Percentiles rank a stretch among this genome's conserved stretches.
Conservation (phyloP, 2,329 filamentous ascomycete genomes). For the Falciphora oryzae region DNA sequence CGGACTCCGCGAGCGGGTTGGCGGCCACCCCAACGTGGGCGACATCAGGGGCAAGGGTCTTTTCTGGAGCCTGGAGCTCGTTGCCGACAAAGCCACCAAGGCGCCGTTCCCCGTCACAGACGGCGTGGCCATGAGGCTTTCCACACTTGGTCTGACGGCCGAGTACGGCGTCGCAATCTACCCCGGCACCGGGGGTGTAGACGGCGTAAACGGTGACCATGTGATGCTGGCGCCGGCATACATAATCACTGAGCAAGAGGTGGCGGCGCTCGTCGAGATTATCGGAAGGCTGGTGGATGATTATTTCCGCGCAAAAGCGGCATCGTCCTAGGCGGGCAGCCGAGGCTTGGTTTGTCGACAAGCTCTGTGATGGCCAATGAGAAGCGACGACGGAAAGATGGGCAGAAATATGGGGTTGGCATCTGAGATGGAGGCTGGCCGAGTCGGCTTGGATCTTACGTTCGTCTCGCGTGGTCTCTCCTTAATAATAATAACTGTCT, state of each 20-base stretch:
- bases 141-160: slow-evolving; percentile 25
- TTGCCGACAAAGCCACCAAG: slow-evolving; percentile 28
- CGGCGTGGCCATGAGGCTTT: slow-evolving; percentile 27
- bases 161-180: slow-evolving; percentile 46
- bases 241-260: slow-evolving; percentile 51
- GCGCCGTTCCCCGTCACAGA: slow-evolving; percentile 26
- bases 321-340: not conserved
- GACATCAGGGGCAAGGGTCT: slow-evolving; percentile 37
- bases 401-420: not conserved
- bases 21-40: slow-evolving; percentile 32
- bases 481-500: too few relatives aligned
- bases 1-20: slow-evolving; percentile 24
- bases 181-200: slow-evolving; percentile 55
- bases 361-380: not conserved
- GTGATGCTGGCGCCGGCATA: slow-evolving; percentile 65
- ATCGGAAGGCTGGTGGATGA: slow-evolving; percentile 46
- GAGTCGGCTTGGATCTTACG: too few relatives aligned
- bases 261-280: slow-evolving; percentile 48
- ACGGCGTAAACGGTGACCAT: slow-evolving; percentile 60
- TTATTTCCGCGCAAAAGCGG: slow-evolving; percentile 30
- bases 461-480: too few relatives aligned
- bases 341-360: not conserved
- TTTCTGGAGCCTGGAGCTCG: slow-evolving; percentile 39
- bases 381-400: slow-evolving; percentile 1
- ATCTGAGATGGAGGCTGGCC: too few relatives aligned